Base-by-base conservation (phyloP, 495 filamentous ascomycete genomes). In the Sporormia fimetaria region DNA sequence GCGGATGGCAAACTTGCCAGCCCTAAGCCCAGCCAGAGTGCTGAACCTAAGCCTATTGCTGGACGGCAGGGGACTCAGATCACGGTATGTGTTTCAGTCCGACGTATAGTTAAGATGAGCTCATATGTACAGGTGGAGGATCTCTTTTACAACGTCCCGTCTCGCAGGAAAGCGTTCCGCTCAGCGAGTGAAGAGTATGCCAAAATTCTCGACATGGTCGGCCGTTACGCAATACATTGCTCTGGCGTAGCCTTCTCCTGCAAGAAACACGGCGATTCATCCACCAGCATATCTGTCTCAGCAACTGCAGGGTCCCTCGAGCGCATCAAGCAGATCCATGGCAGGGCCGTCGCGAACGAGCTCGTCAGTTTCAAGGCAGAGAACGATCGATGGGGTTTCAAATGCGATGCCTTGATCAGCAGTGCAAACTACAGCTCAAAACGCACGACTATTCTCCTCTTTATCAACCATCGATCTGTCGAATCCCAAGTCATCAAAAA, bases 391-490 rank as follows among this genome's bases (percentile, higher is more conserved):
- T 83, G 80, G 62, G 87, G 83, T 0, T 94, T 94, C 64, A 81
- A 72, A 41, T 80, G 80, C 15, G 73, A 76, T 6, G 90, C 84
- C 0, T 78, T 81, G 62, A 76, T 80, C 9, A 95, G 83, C 21
- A 99, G 94, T 55, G 88, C 92, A 15, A 99, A 99, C 54, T 93
- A 95, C 61, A 81, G 83, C 59, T 78, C 90, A 42, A 99, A 96
- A 62, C 83, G 80, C 57, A 94, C 86, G 0, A 80, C 73, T 0
- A 68, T 96, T 6, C 67, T 99, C 5, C 69, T 99, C 3, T 99
- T 99, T 61, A 96, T 99, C 59, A 99, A 99, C 50, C 85, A 95
- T 58, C 80, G 92, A 17, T 80, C 86, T n/a, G 92, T 99, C 3
- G 92, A 96, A 52, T 95, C 87, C 1, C 78, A 80, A 2, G 74